Evolutionary conservation across 306 rosid species (phyloP).

Genomic region (Prunus padus): DNA sequence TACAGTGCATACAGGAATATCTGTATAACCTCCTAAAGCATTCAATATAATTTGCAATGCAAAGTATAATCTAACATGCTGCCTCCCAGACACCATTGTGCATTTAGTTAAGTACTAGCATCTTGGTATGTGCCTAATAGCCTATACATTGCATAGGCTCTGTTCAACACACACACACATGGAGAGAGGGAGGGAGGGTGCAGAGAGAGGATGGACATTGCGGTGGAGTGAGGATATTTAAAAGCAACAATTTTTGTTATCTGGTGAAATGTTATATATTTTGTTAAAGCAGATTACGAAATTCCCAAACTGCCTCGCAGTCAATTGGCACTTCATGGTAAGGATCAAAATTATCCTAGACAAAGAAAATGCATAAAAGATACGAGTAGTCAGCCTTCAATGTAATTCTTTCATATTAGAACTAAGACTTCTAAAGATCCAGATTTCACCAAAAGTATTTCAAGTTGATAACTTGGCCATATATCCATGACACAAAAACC

Average conservation of each 20-base stretch:
- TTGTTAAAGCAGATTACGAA: background rate
- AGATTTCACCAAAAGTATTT: background rate
- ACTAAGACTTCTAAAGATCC: background rate
- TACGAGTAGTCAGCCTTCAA: background rate
- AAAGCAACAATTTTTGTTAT: background rate
- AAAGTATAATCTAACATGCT: background rate
- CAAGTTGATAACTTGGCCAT: background rate
- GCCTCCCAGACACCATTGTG: constrained; percentile 2
- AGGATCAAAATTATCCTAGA: constrained; percentile 1
- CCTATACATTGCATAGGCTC: background rate
- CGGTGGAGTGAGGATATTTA: background rate
- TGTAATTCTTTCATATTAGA: background rate
- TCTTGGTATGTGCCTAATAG: background rate
- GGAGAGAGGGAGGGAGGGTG: background rate
- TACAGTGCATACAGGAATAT: background rate
- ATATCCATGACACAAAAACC: background rate
- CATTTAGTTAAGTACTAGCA: background rate
- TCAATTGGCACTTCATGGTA: constrained; percentile 4
- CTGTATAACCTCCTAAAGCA: background rate
- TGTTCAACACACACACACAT: background rate
- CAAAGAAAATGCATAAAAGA: background rate
- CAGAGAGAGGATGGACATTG: background rate
- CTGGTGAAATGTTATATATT: background rate
- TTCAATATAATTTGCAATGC: background rate
- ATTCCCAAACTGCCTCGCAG: background rate